phyloP scores from a whole-genome alignment of 169 alveolate species.

The Cryptosporidium bovis region DNA sequence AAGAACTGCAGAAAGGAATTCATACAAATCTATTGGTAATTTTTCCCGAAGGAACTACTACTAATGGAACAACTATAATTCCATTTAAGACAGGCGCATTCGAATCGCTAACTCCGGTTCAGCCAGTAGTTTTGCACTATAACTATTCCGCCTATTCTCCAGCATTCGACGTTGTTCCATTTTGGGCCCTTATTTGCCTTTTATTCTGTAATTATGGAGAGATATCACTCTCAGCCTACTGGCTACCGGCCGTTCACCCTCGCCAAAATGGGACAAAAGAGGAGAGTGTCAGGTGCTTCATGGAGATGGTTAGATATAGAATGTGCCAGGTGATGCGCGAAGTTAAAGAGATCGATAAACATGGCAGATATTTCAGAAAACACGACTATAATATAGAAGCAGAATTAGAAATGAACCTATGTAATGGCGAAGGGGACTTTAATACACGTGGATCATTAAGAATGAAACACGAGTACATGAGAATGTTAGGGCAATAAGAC shows the following conservation, averaged over 20 bases:
- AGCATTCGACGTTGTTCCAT: conserved; percentile 56
- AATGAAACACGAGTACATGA: conserved; percentile 20
- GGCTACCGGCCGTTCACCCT: conserved; percentile 25
- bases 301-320: too few relatives aligned
- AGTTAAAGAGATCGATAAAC: too few relatives aligned
- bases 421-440: not conserved
- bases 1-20: conserved; percentile 4
- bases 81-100: conserved; percentile 87
- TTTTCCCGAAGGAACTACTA: conserved; percentile 89
- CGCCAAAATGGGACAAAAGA: not conserved
- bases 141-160: conserved; percentile 34
- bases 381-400: too few relatives aligned
- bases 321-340: too few relatives aligned
- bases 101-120: conserved; percentile 78
- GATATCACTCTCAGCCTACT: conserved; percentile 49
- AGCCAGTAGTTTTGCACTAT: conserved; percentile 76
- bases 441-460: conserved; percentile 4
- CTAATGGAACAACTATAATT: conserved; percentile 80
- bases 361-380: too few relatives aligned
- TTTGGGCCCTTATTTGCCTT: conserved; percentile 45
- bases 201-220: conserved; percentile 40
- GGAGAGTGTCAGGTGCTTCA: too few relatives aligned
- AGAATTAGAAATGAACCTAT: not conserved
- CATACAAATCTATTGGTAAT: conserved; percentile 74
- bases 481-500: too few relatives aligned